These are phyloP conservation scores for Austroboletus novae-zelandiae DNA, from an alignment of 1,284 basidiomycete genomes.

Conservation along the genomic window DNA sequence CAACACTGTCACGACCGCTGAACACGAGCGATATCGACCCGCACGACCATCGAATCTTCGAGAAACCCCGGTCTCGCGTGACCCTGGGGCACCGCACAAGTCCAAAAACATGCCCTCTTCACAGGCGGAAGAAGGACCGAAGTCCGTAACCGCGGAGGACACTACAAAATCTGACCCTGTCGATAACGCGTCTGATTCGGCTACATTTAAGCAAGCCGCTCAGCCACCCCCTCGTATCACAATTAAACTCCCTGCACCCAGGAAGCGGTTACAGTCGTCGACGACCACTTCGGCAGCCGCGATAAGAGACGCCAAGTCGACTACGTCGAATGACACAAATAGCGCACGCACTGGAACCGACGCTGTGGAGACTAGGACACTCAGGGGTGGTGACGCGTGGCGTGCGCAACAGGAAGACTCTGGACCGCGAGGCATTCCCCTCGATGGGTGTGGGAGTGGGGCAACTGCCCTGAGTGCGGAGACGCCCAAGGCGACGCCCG, in stretches of 20 bases:
- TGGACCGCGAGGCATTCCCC: no score
- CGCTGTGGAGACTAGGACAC: neutral
- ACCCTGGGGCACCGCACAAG: neutral
- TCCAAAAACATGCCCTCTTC: neutral
- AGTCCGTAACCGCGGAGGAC: neutral
- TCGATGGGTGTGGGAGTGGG: neutral
- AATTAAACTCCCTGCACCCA: neutral
- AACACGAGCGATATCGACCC: constrained; percentile 3
- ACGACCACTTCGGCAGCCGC: neutral
- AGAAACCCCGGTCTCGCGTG: neutral
- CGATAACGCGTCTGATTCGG: neutral
- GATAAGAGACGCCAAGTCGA: neutral
- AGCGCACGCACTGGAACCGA: neutral
- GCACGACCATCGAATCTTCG: constrained; percentile 15
- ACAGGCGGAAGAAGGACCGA: neutral
- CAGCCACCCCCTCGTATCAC: neutral
- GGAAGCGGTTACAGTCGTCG: neutral
- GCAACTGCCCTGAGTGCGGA: no score
- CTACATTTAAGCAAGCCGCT: neutral
- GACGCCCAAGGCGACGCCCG: no score
- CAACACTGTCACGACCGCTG: neutral
- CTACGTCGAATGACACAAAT: neutral
- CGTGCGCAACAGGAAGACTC: no score
- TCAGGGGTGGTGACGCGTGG: neutral
- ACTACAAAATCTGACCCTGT: neutral